phyloP scores from a whole-genome alignment of 306 rosid species.

The Senna siamea region DNA sequence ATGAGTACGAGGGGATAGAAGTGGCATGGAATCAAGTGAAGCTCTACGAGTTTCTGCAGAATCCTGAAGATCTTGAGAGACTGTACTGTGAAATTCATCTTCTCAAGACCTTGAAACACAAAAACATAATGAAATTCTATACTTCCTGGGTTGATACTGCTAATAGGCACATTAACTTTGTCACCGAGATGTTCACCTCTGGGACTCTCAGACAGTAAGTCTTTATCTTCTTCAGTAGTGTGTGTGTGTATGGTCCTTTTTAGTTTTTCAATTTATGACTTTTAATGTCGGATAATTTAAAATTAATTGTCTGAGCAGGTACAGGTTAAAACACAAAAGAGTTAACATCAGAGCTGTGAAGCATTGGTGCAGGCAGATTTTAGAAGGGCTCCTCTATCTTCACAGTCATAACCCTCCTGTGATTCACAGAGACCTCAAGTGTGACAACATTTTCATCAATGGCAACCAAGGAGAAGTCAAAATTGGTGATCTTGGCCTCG shows the following conservation, averaged over 20 bases:
- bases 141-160: constrained; percentile 91
- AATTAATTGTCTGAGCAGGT: constrained; percentile 56
- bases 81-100: constrained; percentile 92
- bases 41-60: constrained; percentile 72
- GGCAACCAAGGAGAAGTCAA: constrained; percentile 98
- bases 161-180: constrained; percentile 88
- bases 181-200: constrained; percentile 98
- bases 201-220: constrained; percentile 97
- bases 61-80: constrained; percentile 88
- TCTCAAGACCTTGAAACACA: constrained; percentile 87
- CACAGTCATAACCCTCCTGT: constrained; percentile 92
- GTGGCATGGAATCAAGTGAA: constrained; percentile 99
- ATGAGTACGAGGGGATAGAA: constrained; percentile 96
- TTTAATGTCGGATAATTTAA: constrained; percentile 36
- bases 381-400: constrained; percentile 88
- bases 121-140: constrained; percentile 85
- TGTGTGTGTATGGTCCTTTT: not conserved
- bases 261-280: not conserved
- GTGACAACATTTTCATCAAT: constrained; percentile 95
- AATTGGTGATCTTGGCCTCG: constrained; percentile 98
- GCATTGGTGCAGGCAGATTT: constrained; percentile 97
- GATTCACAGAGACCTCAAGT: constrained; percentile 97
- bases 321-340: constrained; percentile 74
- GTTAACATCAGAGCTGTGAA: constrained; percentile 94
- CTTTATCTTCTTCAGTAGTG: not conserved